Evolutionary conservation across 1,284 basidiomycete genomes (phyloP).

Genomic region (Farysia itapuensis): DNA sequence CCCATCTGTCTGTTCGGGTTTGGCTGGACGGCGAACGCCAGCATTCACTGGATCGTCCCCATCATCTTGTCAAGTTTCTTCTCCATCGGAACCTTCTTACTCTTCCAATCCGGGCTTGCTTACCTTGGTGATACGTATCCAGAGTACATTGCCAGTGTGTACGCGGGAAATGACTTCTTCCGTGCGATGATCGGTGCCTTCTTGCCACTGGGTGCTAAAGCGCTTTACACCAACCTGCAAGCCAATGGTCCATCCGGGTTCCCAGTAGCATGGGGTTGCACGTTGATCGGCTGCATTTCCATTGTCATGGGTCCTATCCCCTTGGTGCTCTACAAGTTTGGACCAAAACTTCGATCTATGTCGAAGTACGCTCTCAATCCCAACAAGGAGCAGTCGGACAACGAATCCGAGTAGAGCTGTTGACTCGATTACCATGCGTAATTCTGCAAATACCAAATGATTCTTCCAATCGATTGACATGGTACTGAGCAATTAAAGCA

Average conservation of each 20-base stretch:
- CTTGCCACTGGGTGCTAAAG: slow-evolving; percentile 34
- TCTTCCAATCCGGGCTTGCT: slow-evolving; percentile 41
- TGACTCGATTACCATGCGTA: no score
- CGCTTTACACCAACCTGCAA: slow-evolving; percentile 47
- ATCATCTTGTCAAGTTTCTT: slow-evolving; percentile 33
- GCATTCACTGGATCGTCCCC: slow-evolving; percentile 50
- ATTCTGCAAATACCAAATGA: no score
- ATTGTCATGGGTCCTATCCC: slow-evolving; percentile 42
- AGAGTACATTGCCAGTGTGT: slow-evolving; percentile 39
- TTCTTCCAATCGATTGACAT: no score
- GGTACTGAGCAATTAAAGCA: no score
- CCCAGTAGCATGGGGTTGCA: slow-evolving; percentile 45
- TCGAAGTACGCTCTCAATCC: no score
- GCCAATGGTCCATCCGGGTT: slow-evolving; percentile 35
- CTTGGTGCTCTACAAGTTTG: slow-evolving; percentile 39
- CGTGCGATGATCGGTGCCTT: slow-evolving; percentile 40
- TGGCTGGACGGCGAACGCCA: slow-evolving; percentile 44
- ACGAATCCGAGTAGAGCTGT: no score
- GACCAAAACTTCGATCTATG: slow-evolving; percentile 35
- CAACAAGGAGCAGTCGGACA: no score
- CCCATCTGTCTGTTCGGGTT: slow-evolving; percentile 49
- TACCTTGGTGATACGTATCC: slow-evolving; percentile 40
- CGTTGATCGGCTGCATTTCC: slow-evolving; percentile 39
- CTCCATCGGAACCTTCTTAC: slow-evolving; percentile 32
- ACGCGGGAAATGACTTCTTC: slow-evolving; percentile 45